Evolutionary conservation across 768 basidiomycete genomes (phyloP).

Genomic region (Rhizopogon vesiculosus): DNA sequence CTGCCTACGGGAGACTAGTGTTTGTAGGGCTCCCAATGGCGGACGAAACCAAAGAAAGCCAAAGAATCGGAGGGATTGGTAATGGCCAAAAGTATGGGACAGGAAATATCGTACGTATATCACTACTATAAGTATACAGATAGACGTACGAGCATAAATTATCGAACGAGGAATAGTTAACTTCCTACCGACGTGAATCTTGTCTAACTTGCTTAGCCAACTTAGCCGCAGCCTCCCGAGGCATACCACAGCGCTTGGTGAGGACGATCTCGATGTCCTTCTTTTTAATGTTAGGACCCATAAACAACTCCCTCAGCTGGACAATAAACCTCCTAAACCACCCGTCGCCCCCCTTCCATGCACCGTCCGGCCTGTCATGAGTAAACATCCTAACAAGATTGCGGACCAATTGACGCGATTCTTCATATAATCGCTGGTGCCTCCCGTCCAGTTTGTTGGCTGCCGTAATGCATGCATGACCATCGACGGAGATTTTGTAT

Average conservation of each 20-base stretch:
- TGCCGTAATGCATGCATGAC: slow-evolving; percentile 30
- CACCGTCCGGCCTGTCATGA: not conserved
- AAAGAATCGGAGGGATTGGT: too few species aligned
- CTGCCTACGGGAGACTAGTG: too few species aligned
- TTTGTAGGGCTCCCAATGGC: too few species aligned
- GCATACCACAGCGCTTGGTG: slow-evolving; percentile 20
- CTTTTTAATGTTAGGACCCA: slow-evolving; percentile 7
- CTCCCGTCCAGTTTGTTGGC: slow-evolving; percentile 8
- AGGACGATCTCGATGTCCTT: slow-evolving; percentile 15
- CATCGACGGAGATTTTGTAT: slow-evolving; percentile 20
- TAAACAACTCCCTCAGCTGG: slow-evolving; percentile 12
- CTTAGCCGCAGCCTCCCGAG: slow-evolving; percentile 18
- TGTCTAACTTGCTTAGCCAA: slow-evolving; percentile 19
- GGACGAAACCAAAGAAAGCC: too few species aligned
- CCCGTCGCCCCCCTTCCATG: slow-evolving; percentile 4
- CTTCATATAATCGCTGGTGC: not conserved
- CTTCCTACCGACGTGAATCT: not conserved
- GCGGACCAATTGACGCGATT: not conserved
- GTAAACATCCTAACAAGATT: not conserved
- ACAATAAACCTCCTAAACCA: slow-evolving; percentile 14
- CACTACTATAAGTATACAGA: not conserved
- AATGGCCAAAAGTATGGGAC: too few species aligned
- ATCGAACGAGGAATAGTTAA: not conserved
- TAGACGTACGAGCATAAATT: not conserved
- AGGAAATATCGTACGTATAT: too few species aligned